Base-by-base conservation (phyloP, 208 protist species). In the Crithidia thermophila region DNA sequence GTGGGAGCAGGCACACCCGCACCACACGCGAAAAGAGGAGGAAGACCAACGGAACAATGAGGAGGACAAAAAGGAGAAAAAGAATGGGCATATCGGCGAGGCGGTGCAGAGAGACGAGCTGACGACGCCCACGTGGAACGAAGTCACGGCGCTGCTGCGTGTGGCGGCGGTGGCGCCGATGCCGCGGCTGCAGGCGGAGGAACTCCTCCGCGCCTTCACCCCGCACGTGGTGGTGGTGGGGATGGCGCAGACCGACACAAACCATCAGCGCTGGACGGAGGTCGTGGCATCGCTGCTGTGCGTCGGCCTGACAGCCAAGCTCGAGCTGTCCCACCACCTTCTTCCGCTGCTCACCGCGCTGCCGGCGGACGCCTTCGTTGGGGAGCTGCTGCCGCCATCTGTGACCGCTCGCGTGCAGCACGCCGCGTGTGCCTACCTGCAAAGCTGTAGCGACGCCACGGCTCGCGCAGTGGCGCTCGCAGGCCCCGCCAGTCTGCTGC, bases 261-360 rank as follows among this genome's bases (percentile, higher is more conserved):
- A n/a, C n/a, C n/a, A n/a, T n/a, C n/a, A n/a, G 16, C 18, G 34
- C 42, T 33, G 37, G 13, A 27, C 43, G n/a, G 59, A 75, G 60
- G 52, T 57, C 5, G 42, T 52, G 0, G 68, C 51, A 0, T 75
- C 60, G 10, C 52, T 75, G 25, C 52, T 75, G 23, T 36, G 39
- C 20, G 27, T 63, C 3, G 59, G 68, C 13, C 23, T 75, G 52
- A 30, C 43, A n/a, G 68, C 60, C n/a, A 13, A 31, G 16, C 16
- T 75, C 31, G 49, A 31, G n/a, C 42, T 47, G 31, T n/a, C n/a
- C n/a, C 5, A 21, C 18, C 18, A 5, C 5, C 42, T 75, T 1
- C 16, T 10, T 23, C 43, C 60, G 5, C 43, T 75, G 9, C 11
- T 67, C 9, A 25, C 3, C 4, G 14, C 7, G 28, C 7, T 67